Evolutionary conservation across 768 basidiomycete genomes (phyloP).

Genomic region (Boletus bicolor): DNA sequence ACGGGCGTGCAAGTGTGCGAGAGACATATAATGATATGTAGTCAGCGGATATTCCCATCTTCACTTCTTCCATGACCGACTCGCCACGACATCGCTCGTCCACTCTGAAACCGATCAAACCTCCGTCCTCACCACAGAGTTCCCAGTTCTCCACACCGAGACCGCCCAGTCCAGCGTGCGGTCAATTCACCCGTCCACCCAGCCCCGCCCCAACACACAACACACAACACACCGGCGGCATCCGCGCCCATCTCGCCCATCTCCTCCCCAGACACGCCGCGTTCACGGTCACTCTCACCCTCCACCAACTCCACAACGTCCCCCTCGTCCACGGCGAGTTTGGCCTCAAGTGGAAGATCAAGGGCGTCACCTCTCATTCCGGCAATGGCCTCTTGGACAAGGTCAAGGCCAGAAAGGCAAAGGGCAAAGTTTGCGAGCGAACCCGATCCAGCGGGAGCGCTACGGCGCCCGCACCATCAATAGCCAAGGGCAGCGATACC

Average conservation of each 20-base stretch:
- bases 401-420: conserved; percentile 32
- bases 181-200: background rate
- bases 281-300: conserved; percentile 56
- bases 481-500: conserved; percentile 21
- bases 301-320: conserved; percentile 69
- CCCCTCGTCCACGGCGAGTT: conserved; percentile 73
- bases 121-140: background rate
- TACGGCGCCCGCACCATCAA: background rate
- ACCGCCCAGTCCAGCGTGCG: background rate
- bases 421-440: background rate
- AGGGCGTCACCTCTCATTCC: conserved; percentile 44
- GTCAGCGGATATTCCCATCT: background rate
- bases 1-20: background rate
- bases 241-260: conserved; percentile 60
- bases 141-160: background rate
- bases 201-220: conserved; percentile 5
- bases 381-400: conserved; percentile 42
- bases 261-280: conserved; percentile 63
- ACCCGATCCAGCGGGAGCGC: background rate
- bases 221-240: conserved; percentile 1
- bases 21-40: background rate
- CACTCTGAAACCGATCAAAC: conserved; percentile 10
- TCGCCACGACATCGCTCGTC: conserved; percentile 22
- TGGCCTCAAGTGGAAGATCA: conserved; percentile 69
- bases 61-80: conserved; percentile 2